These are phyloP conservation scores for Hymenoscyphus scutula DNA, from an alignment of 2,329 filamentous ascomycete species.

Conservation along the genomic window DNA sequence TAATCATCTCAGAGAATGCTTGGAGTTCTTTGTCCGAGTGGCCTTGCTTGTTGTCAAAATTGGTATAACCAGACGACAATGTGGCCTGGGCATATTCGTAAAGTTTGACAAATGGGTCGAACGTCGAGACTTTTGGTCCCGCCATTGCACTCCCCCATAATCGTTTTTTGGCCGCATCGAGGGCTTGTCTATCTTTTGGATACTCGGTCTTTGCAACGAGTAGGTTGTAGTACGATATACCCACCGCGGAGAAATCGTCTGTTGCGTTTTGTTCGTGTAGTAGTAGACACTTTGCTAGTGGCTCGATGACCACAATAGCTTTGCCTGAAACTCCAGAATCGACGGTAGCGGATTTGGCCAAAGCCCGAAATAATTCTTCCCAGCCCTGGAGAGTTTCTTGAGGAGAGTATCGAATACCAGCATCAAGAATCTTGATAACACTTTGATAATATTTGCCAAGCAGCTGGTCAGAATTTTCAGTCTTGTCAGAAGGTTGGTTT, in stretches of 20 bases:
- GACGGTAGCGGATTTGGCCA: slow-evolving; percentile 55
- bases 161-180: slow-evolving; percentile 63
- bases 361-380: slow-evolving; percentile 53
- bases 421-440: slow-evolving; percentile 63
- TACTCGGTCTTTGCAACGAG: slow-evolving; percentile 43
- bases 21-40: slow-evolving; percentile 44
- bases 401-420: slow-evolving; percentile 49
- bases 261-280: slow-evolving; percentile 38
- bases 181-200: slow-evolving; percentile 58
- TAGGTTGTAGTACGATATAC: slow-evolving; percentile 35
- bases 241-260: slow-evolving; percentile 13
- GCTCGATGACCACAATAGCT: slow-evolving; percentile 67
- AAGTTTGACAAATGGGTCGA: slow-evolving; percentile 64
- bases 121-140: slow-evolving; percentile 42
- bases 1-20: slow-evolving; percentile 52
- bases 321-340: slow-evolving; percentile 68
- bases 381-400: slow-evolving; percentile 37
- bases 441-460: slow-evolving; percentile 69
- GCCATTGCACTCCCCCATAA: slow-evolving; percentile 59
- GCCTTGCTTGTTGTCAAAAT: slow-evolving; percentile 40
- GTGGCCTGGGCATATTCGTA: slow-evolving; percentile 57
- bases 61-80: slow-evolving; percentile 50
- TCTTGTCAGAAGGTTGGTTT: slow-evolving; percentile 30
- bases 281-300: slow-evolving; percentile 56
- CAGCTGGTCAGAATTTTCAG: slow-evolving; percentile 42